Base-by-base conservation (phyloP, 1,139 yeast genomes). In the Scheffersomyces stambukii region DNA sequence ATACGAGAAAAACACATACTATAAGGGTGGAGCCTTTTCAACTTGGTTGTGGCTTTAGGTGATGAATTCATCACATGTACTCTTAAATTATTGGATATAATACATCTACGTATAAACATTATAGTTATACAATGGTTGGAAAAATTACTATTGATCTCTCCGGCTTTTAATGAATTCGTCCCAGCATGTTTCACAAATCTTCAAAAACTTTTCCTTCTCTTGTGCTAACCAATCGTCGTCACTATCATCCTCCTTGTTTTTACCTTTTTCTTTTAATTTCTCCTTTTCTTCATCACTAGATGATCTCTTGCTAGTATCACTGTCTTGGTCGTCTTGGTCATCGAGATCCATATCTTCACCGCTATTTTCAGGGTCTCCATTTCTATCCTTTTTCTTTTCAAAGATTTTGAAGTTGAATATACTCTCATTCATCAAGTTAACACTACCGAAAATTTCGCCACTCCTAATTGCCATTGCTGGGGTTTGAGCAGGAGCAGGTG, bases 151-250 rank as follows among this genome's bases (percentile, higher is more conserved):
- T n/a, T n/a, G n/a, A n/a, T 16, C 8, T 6, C 18, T 16, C 18
- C 18, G 18, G 11, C 39, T 35, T 23, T 40, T 40, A 6, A 50
- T 41, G 40, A 62, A 68, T 44, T 70, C 68, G 35, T 73, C 75
- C 79, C 79, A 75, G 19, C 75, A 68, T 14, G 72, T 69, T 33
- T 64, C 73, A 48, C 79, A 74, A 21, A 72, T 62, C 39, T 65
- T 67, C 40, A 72, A 42, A 41, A 75, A 75, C 43, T 70, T 65
- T 33, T 60, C 58, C 43, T 66, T 70, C 30, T 67, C 71, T 24
- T 42, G 42, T 11, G 46, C 45, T 16, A 52, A 34, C 47, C 53
- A 44, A 11, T 19, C 25, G 10, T 18, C 28, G 9, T 20, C 25
- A 15, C 16, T 19, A 13, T 19, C 26, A 18, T 16, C 17, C n/a